Conservation (phyloP, 169 alveolate species). For the Eimeria necatrix region DNA sequence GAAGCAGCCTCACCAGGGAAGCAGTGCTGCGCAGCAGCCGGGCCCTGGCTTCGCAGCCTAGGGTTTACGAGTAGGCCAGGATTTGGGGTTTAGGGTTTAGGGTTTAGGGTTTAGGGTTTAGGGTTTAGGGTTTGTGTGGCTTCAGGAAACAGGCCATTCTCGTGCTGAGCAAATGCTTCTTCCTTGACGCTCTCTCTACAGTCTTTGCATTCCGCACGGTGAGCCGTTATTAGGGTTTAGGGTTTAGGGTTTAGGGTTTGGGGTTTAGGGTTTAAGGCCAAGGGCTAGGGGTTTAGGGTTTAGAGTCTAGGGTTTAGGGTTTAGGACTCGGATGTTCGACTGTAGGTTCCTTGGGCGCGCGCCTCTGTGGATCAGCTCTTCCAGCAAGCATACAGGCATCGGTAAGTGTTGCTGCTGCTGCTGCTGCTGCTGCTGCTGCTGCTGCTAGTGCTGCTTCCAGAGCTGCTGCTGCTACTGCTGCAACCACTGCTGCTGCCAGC, state of each 20-base stretch:
- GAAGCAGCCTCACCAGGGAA: too few relatives aligned
- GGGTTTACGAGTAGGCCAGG: too few relatives aligned
- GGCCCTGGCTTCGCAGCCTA: too few relatives aligned
- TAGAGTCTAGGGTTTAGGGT: conserved; percentile 5
- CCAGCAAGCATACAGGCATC: conserved; percentile 66
- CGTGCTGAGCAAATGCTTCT: conserved; percentile 8
- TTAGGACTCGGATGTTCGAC: background rate
- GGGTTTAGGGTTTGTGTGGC: too few relatives aligned
- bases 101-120: background rate
- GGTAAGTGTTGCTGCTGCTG: conserved; percentile 1
- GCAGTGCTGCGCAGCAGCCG: too few relatives aligned
- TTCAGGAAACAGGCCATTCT: conserved; percentile 30
- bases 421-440: background rate
- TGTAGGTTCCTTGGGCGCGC: conserved; percentile 73
- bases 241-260: background rate
- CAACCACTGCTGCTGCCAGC: too few relatives aligned
- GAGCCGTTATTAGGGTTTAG: background rate
- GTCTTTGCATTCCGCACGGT: conserved; percentile 46
- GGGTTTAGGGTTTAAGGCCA: background rate
- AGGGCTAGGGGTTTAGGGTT: background rate
- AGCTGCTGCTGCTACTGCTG: too few relatives aligned
- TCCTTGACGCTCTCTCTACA: conserved; percentile 40
- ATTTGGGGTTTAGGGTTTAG: too few relatives aligned
- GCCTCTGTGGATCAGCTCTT: conserved; percentile 74
- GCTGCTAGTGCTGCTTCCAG: too few relatives aligned